Evolutionary conservation across 495 filamentous ascomycete species (phyloP).

Genomic region (Symbiotaphrina buchneri): DNA sequence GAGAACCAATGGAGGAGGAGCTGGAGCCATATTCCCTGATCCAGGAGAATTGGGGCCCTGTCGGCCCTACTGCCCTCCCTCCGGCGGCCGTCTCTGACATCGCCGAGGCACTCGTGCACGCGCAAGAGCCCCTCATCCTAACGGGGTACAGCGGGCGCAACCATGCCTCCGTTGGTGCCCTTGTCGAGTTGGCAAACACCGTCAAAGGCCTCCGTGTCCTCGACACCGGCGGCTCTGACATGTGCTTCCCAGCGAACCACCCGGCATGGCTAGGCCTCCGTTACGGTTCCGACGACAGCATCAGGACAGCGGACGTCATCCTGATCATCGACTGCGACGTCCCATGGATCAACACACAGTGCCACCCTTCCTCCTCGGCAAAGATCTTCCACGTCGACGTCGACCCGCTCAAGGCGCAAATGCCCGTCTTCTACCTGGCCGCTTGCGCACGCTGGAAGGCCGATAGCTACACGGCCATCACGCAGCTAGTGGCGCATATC

Average conservation of each 20-base stretch:
- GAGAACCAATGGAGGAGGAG: constrained; percentile 87
- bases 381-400: constrained; percentile 68
- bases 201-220: constrained; percentile 66
- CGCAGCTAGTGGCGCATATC: constrained; percentile 12
- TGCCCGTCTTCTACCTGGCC: constrained; percentile 34
- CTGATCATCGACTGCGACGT: constrained; percentile 72
- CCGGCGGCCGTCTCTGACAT: constrained; percentile 40
- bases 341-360: constrained; percentile 45
- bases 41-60: constrained; percentile 51
- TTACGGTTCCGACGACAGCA: constrained; percentile 53
- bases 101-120: constrained; percentile 43
- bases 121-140: constrained; percentile 56
- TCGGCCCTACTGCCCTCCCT: constrained; percentile 55
- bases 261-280: constrained; percentile 47
- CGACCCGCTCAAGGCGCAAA: constrained; percentile 72
- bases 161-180: constrained; percentile 37
- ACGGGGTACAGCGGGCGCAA: constrained; percentile 71
- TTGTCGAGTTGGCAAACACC: constrained; percentile 57
- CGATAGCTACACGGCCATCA: constrained; percentile 15
- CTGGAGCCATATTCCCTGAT: constrained; percentile 58
- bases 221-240: constrained; percentile 79
- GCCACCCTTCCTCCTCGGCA: constrained; percentile 27
- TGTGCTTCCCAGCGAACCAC: constrained; percentile 85
- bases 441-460: constrained; percentile 15
- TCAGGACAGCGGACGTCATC: constrained; percentile 64